These are phyloP conservation scores for Neofusicoccum cordaticola DNA, from an alignment of 2,329 filamentous ascomycete species.

Conservation along the genomic window DNA sequence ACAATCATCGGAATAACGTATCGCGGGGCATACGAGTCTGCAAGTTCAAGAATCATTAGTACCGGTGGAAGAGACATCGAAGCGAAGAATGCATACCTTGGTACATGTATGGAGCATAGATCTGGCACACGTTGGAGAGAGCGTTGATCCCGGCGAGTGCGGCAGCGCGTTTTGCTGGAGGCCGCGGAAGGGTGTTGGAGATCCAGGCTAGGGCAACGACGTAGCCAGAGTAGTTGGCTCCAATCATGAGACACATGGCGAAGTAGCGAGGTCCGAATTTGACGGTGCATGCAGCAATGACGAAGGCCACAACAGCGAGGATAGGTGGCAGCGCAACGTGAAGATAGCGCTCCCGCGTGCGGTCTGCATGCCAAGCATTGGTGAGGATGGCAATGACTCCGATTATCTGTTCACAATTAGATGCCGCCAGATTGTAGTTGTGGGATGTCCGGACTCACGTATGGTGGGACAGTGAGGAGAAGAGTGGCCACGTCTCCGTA, in stretches of 20 bases:
- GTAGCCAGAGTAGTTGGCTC: constrained; percentile 36
- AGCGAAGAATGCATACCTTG: neutral
- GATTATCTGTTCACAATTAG: constrained; percentile 34
- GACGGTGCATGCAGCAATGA: constrained; percentile 30
- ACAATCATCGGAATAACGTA: constrained; percentile 63
- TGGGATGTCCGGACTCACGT: neutral
- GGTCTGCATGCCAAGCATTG: constrained; percentile 40
- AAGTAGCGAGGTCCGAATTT: constrained; percentile 55
- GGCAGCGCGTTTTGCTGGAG: constrained; percentile 55
- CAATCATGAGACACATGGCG: constrained; percentile 52
- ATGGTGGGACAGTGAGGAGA: constrained; percentile 33
- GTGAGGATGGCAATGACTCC: constrained; percentile 33
- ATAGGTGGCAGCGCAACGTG: constrained; percentile 34
- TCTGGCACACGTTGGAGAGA: constrained; percentile 42
- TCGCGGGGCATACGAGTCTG: constrained; percentile 16
- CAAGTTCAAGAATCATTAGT: neutral
- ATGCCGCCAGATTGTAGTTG: neutral
- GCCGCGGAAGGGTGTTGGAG: constrained; percentile 49
- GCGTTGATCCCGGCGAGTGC: constrained; percentile 57
- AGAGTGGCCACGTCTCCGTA: constrained; percentile 31
- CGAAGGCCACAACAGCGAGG: constrained; percentile 30
- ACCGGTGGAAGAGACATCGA: too few relatives aligned
- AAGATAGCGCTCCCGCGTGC: constrained; percentile 39
- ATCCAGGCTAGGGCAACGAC: constrained; percentile 60
- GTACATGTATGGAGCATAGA: constrained; percentile 3